Base-by-base conservation (phyloP, 371 early-diverging fungal genomes). In the Conidiobolus incongruus region DNA sequence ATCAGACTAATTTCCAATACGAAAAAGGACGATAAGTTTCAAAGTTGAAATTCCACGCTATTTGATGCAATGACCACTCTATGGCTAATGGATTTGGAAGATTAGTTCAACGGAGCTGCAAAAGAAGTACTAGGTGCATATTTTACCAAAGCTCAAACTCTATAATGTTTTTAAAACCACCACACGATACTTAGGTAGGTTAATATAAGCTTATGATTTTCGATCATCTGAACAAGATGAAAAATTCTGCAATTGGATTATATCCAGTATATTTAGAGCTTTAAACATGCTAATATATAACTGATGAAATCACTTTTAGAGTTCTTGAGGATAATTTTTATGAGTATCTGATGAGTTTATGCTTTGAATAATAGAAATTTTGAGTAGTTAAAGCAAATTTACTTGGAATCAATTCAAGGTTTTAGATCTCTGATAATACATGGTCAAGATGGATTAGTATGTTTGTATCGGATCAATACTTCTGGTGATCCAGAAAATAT, bases 151-250 rank as follows among this genome's bases (percentile, higher is more conserved):
- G 50, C 52, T 7, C 44, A 35, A 0, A 28, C n/a, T 1, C 44
- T 40, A 11, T 31, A 36, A 1, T 49, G 48, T 70, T 47, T 94
- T 94, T 57, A 93, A 94, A 57, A 73, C 80, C 33, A 72, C 68
- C 12, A 94, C 91, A 35, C 72, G 93, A 0, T 70, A 84, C 32
- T 52, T 94, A 38, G 92, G 91, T 12, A 88, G 87, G 2, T 57
- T 91, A 3, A 49, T 90, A 8, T 70, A 74, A 31, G 81, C 85
- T 1, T 79, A 79, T 52, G 70, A 86, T 35, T 55, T 85, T 12
- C 30, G 40, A 40, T 28, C 11, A 4, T 5, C 8, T 40, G 4
- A 29, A 40, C 15, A 13, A 19, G 17, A 22, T 6, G 6, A 40
- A 40, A 28, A 21, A 15, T 12, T n/a, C n/a, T n/a, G 40, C n/a